Conservation (phyloP, 2,329 filamentous ascomycete genomes). For the Phoma sp. region DNA sequence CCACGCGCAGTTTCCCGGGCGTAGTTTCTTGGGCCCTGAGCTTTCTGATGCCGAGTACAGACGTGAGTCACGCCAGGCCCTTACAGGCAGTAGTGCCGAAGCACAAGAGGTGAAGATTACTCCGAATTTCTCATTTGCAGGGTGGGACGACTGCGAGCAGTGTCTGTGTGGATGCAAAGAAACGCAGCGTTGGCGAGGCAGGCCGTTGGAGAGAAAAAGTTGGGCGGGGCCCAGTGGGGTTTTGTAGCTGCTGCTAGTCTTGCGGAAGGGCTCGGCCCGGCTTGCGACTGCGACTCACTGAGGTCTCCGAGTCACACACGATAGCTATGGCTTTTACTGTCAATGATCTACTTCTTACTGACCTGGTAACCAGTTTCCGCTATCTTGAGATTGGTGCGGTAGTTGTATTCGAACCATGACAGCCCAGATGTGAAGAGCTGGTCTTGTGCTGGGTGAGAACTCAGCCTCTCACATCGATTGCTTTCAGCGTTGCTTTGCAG, state of each 20-base stretch:
- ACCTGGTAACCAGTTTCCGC: too few relatives aligned
- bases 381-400: too few relatives aligned
- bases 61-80: slow-evolving; percentile 84
- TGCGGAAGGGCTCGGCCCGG: not conserved
- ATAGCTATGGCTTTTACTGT: too few relatives aligned
- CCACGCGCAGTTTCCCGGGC: slow-evolving; percentile 32
- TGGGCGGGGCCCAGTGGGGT: slow-evolving; percentile 32
- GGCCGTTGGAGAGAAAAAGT: slow-evolving; percentile 68
- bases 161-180: slow-evolving; percentile 85
- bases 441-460: too few relatives aligned
- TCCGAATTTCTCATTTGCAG: slow-evolving; percentile 99
- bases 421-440: too few relatives aligned
- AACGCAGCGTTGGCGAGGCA: slow-evolving; percentile 92
- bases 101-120: slow-evolving; percentile 78
- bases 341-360: too few relatives aligned
- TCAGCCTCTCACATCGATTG: too few relatives aligned
- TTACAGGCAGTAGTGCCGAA: slow-evolving; percentile 73
- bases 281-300: too few relatives aligned
- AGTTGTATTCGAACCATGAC: too few relatives aligned
- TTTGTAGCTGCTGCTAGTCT: slow-evolving; percentile 46
- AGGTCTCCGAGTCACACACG: too few relatives aligned
- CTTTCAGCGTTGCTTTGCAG: too few relatives aligned
- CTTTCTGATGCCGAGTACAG: slow-evolving; percentile 92
- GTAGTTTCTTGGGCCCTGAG: slow-evolving; percentile 63
- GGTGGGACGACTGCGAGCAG: slow-evolving; percentile 39